These are phyloP conservation scores for Coemansia sp. DNA, from an alignment of 192 early-diverging fungal genomes.

Conservation along the genomic window DNA sequence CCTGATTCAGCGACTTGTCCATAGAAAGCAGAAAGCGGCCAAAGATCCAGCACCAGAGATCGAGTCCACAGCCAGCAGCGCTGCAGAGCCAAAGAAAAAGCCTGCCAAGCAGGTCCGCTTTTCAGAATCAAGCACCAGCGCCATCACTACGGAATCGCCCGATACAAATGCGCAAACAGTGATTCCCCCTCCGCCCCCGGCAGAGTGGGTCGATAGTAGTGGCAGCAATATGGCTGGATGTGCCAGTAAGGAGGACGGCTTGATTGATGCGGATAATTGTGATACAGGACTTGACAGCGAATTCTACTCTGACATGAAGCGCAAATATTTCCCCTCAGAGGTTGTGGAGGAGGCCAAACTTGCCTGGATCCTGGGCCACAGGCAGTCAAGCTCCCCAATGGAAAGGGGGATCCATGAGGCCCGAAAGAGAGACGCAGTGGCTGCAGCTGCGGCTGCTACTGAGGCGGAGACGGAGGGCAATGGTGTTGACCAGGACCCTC, in stretches of 20 bases:
- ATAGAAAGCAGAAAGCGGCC: conserved; percentile 12
- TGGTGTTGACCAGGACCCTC: conserved; percentile 1
- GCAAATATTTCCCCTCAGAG: conserved; percentile 35
- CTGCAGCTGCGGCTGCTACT: not conserved
- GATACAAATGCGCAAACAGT: not conserved
- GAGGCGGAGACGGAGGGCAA: not conserved
- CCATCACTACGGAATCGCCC: no score
- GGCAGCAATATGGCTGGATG: not conserved
- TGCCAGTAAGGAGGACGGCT: not conserved
- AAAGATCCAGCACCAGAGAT: not conserved
- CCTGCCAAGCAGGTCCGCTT: conserved; percentile 25
- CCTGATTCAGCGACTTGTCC: conserved; percentile 60
- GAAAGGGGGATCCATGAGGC: conserved; percentile 13
- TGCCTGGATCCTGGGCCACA: conserved; percentile 50
- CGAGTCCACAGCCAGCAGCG: not conserved
- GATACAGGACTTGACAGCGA: conserved; percentile 23
- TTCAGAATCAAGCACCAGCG: not conserved
- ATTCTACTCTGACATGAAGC: conserved; percentile 37
- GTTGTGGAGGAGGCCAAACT: conserved; percentile 51
- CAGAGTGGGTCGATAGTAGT: conserved; percentile 29
- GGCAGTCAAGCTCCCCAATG: conserved; percentile 43
- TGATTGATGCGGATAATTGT: conserved; percentile 30
- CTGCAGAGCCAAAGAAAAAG: not conserved
- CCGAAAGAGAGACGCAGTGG: conserved; percentile 7
- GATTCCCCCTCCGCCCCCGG: conserved; percentile 30